Evolutionary conservation across 202 grass and related monocot genomes (phyloP).

Genomic region (Miscanthus sacchariflorus): DNA sequence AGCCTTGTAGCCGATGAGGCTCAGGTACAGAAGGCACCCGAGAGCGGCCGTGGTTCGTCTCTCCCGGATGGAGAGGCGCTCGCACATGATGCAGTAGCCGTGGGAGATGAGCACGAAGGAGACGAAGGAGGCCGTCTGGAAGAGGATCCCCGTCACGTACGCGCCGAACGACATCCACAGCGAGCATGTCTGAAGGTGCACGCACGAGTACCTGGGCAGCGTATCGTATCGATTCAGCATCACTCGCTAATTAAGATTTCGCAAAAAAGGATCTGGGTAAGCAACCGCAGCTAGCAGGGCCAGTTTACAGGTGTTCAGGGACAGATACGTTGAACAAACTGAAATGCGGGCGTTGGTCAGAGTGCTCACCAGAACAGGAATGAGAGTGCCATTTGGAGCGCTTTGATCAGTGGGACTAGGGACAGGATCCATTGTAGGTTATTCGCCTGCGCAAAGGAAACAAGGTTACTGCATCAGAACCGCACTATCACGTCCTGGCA

Average conservation of each 20-base stretch:
- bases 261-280: background rate
- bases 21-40: slow-evolving; percentile 85
- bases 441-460: slow-evolving; percentile 55
- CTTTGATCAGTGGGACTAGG: slow-evolving; percentile 78
- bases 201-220: slow-evolving; percentile 79
- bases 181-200: slow-evolving; percentile 86
- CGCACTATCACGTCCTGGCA: no score
- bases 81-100: slow-evolving; percentile 94
- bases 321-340: background rate
- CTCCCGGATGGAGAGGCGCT: slow-evolving; percentile 85
- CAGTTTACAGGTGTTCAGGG: slow-evolving; percentile 7
- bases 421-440: slow-evolving; percentile 95
- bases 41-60: slow-evolving; percentile 73
- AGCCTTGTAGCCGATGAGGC: slow-evolving; percentile 93
- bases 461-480: background rate
- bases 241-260: background rate
- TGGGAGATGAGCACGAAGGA: slow-evolving; percentile 95
- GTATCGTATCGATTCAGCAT: background rate
- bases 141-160: slow-evolving; percentile 95
- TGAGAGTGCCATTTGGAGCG: slow-evolving; percentile 84
- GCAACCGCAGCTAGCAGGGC: background rate
- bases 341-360: background rate
- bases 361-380: slow-evolving; percentile 89
- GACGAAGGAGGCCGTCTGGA: slow-evolving; percentile 91
- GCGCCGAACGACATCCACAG: slow-evolving; percentile 98